phyloP scores from a whole-genome alignment of 2,329 filamentous ascomycete genomes.

The Plenodomus lindquistii region DNA sequence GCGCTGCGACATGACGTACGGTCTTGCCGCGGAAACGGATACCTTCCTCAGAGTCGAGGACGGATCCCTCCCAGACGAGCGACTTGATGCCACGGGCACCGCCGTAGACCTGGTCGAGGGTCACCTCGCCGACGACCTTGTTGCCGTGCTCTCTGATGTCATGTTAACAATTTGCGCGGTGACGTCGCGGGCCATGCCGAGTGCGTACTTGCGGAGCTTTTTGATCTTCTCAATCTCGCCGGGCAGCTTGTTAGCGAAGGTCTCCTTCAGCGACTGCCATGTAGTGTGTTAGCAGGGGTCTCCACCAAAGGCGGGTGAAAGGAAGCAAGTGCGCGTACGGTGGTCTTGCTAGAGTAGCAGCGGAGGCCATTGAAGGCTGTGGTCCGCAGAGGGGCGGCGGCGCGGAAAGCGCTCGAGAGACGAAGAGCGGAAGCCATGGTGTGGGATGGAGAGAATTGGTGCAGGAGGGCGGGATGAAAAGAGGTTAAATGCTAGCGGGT shows the following conservation, averaged over 20 bases:
- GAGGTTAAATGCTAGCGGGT: constrained; percentile 29
- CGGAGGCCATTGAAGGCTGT: constrained; percentile 80
- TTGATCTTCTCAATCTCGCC: constrained; percentile 99
- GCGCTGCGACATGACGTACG: constrained; percentile 45
- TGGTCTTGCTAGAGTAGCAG: constrained; percentile 88
- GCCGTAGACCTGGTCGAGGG: constrained; percentile 98
- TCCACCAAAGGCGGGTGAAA: constrained; percentile 5
- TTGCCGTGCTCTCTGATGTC: constrained; percentile 75
- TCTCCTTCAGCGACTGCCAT: constrained; percentile 89
- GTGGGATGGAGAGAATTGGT: constrained; percentile 37
- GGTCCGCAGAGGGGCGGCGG: constrained; percentile 66
- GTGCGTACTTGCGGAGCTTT: constrained; percentile 84
- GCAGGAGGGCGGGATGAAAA: constrained; percentile 39
- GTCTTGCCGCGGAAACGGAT: constrained; percentile 99
- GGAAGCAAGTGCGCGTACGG: constrained; percentile 64
- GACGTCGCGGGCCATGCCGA: constrained; percentile 6
- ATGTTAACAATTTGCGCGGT: constrained; percentile 32
- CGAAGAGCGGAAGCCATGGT: constrained; percentile 84
- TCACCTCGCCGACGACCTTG: constrained; percentile 97
- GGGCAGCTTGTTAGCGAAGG: constrained; percentile 93
- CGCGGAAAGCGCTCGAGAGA: constrained; percentile 80
- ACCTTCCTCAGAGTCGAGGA: constrained; percentile 97
- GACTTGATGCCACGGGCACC: constrained; percentile 99
- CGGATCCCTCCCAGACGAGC: constrained; percentile 94
- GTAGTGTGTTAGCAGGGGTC: constrained; percentile 31